Evolutionary conservation across 345 rosid genomes (phyloP).

Genomic region (Erysimum cheiranthoides): DNA sequence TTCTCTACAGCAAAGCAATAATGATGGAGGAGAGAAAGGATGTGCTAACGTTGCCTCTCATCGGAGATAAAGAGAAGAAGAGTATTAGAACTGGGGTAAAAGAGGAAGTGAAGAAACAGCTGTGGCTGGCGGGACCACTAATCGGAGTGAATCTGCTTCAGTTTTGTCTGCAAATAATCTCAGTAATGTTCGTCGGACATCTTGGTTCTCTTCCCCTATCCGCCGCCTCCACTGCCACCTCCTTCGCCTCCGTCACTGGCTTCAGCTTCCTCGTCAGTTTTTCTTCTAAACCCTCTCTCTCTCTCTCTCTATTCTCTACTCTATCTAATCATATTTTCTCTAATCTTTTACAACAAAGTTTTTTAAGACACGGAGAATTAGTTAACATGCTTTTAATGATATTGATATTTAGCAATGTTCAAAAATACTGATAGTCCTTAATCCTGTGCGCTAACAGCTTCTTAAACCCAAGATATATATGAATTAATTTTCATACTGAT

Average conservation of each 20-base stretch:
- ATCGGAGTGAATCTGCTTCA: conserved; percentile 41
- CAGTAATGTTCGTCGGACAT: conserved; percentile 67
- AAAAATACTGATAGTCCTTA: no score
- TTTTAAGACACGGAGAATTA: background rate
- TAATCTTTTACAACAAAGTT: background rate
- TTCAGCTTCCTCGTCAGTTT: conserved; percentile 53
- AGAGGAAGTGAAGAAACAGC: conserved; percentile 46
- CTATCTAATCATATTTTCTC: background rate
- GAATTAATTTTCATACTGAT: no score
- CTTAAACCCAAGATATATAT: no score
- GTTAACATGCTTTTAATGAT: no score
- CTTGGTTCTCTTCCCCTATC: conserved; percentile 64
- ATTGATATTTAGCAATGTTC: no score
- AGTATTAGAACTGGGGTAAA: background rate
- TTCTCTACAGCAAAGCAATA: conserved; percentile 8
- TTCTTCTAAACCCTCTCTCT: conserved; percentile 4
- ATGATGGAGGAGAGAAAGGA: conserved; percentile 24
- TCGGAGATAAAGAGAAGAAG: conserved; percentile 22
- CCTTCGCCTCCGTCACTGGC: conserved; percentile 57
- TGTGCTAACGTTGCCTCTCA: conserved; percentile 26
- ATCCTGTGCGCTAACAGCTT: no score
- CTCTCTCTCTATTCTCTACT: background rate
- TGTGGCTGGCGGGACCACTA: conserved; percentile 38
- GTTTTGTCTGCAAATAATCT: conserved; percentile 41
- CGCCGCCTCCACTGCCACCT: conserved; percentile 57